Base-by-base conservation (phyloP, 2,329 filamentous ascomycete species). In the Volutella citrinella region DNA sequence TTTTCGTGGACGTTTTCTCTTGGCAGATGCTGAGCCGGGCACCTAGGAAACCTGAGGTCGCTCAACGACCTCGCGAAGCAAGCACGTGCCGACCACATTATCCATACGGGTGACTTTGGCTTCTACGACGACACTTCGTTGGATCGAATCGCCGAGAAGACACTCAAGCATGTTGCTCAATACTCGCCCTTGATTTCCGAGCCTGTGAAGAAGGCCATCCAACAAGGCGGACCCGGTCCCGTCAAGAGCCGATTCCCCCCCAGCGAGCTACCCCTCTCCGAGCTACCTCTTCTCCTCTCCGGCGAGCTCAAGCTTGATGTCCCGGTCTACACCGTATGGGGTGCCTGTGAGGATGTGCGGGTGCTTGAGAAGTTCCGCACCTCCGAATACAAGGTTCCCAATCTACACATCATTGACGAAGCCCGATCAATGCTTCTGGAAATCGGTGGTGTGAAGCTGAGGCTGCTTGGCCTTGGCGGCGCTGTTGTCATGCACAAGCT, bases 401-500 rank as follows among this genome's bases (percentile, higher is more conserved):
- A 98, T 61, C 79, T 98, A 49, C 89, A 96, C 72, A 95, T 98
- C 58, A 96, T 98, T 53, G 93, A 98, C 50, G 93, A 98, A 71
- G 90, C 93, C 33, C 91, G 91, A 61, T 97, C 93, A 22, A 87
- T 95, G 72, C 73, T 98, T 50, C 76, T 98, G 38, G 93, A 98
- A 66, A 75, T 97, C 41, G 93, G 91, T 36, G 93, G 93, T 37
- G 88, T 98, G 35, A 97, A 97, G 76, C 80, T 98, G 46, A 86
- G 93, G 55, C 76, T 98, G 30, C 78, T 98, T 19, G 93, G 93
- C 43, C 75, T 98, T 20, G 93, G 93, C 47, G 93, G 93, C 54
- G 93, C 93, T 7, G 91, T 98, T 6, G 93, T 98, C 40, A 98
- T 98, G 89, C 93, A 98, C 75, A 98, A 98, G 74, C 79, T 98